phyloP scores from a whole-genome alignment of 768 basidiomycete genomes.

The Phylloporus arenicola region DNA sequence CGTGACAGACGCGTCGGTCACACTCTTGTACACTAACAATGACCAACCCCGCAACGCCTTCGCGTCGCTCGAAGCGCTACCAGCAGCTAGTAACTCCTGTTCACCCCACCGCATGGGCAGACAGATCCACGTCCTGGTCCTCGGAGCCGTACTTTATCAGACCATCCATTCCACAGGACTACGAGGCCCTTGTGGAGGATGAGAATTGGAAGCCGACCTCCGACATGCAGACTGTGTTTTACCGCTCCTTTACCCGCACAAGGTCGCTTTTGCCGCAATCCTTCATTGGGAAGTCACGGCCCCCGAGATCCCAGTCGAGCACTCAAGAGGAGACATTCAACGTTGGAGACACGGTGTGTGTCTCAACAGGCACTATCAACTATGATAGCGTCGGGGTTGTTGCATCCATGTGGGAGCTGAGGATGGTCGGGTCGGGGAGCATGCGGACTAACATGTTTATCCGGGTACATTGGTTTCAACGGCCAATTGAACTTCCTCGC shows the following conservation, averaged over 20 bases:
- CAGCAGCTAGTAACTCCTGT: conserved; percentile 30
- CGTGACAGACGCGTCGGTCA: conserved; percentile 21
- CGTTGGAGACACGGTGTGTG: conserved; percentile 64
- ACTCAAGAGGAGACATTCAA: conserved; percentile 36
- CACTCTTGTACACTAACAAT: background rate
- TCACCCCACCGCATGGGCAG: conserved; percentile 22
- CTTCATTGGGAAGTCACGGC: conserved; percentile 9
- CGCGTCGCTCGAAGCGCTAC: conserved; percentile 35
- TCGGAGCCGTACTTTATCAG: conserved; percentile 21
- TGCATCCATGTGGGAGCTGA: conserved; percentile 59
- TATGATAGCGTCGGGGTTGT: conserved; percentile 66
- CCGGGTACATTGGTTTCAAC: conserved; percentile 71
- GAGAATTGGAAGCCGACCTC: conserved; percentile 18
- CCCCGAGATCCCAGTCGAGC: conserved; percentile 5
- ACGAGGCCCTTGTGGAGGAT: conserved; percentile 23
- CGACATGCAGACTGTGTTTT: conserved; percentile 25
- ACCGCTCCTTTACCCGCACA: conserved; percentile 25
- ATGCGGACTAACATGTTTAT: conserved; percentile 43
- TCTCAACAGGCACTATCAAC: conserved; percentile 41
- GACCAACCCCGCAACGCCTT: conserved; percentile 24
- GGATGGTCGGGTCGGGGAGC: conserved; percentile 26
- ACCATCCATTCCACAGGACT: conserved; percentile 22
- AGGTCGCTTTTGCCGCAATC: conserved; percentile 14
- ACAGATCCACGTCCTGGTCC: conserved; percentile 27
- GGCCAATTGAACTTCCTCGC: conserved; percentile 56